phyloP scores from a whole-genome alignment of 768 basidiomycete species.

The Xerocomus brunneocitrinus region DNA sequence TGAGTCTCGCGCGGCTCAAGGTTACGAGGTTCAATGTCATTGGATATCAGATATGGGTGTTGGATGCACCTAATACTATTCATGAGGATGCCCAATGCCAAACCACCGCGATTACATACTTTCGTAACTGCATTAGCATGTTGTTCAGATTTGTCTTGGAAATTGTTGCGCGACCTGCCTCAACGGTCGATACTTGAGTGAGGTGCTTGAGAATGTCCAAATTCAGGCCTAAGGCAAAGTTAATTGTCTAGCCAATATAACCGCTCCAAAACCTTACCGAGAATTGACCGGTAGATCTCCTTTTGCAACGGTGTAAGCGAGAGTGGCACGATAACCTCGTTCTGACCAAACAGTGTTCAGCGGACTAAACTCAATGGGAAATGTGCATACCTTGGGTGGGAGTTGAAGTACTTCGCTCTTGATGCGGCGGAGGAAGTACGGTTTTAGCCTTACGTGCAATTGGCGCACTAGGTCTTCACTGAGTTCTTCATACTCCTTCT shows the following conservation, averaged over 20 bases:
- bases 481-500: slow-evolving; percentile 70
- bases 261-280: slow-evolving; percentile 46
- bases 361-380: neutral
- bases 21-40: slow-evolving; percentile 71
- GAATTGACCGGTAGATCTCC: slow-evolving; percentile 80
- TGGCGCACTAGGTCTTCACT: slow-evolving; percentile 76
- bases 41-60: slow-evolving; percentile 84
- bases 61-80: slow-evolving; percentile 64
- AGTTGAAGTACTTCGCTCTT: slow-evolving; percentile 91
- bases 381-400: slow-evolving; percentile 71
- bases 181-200: slow-evolving; percentile 39
- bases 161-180: slow-evolving; percentile 25
- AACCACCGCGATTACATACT: slow-evolving; percentile 43
- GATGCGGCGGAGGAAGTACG: slow-evolving; percentile 89
- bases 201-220: slow-evolving; percentile 60
- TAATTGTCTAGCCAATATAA: slow-evolving; percentile 14
- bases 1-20: slow-evolving; percentile 59
- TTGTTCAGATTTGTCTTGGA: slow-evolving; percentile 68
- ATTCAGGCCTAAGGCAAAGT: slow-evolving; percentile 56
- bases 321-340: slow-evolving; percentile 88
- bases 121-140: slow-evolving; percentile 82
- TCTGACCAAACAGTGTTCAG: slow-evolving; percentile 41
- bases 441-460: slow-evolving; percentile 72
- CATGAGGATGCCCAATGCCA: neutral
- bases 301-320: slow-evolving; percentile 85